Percentiles rank a stretch among this genome's conserved stretches.
Conservation (phyloP, 495 filamentous ascomycete genomes). For the Bombardia bombarda region DNA sequence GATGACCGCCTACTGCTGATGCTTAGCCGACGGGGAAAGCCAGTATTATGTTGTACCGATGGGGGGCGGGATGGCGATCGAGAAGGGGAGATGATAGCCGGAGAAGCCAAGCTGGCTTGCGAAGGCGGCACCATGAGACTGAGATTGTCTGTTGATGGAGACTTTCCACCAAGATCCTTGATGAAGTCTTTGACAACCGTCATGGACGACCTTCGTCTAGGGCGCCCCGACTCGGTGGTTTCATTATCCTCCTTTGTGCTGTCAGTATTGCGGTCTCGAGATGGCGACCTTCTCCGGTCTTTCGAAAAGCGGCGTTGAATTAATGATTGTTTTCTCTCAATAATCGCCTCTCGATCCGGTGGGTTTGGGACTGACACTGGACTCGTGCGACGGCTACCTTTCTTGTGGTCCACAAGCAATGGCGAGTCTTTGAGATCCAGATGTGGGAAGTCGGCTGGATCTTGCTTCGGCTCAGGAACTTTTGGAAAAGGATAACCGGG, state of each 20-base stretch:
- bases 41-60: conserved; percentile 25
- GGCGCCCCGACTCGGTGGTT: conserved; percentile 9
- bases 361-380: conserved; percentile 5
- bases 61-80: conserved; percentile 38
- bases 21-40: conserved; percentile 32
- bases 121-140: conserved; percentile 17
- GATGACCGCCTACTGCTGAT: conserved; percentile 40
- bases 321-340: conserved; percentile 21
- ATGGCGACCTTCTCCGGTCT: conserved; percentile 17
- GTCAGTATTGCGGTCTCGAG: conserved; percentile 21
- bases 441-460: conserved; percentile 31
- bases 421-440: conserved; percentile 64
- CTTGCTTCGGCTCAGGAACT: conserved; percentile 33
- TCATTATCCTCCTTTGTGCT: conserved; percentile 11
- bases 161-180: conserved; percentile 33
- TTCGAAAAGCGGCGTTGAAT: conserved; percentile 30
- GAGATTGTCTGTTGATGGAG: conserved; percentile 33
- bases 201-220: conserved; percentile 38
- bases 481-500: conserved; percentile 34
- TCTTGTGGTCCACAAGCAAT: conserved; percentile 62
- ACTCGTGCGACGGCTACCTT: conserved; percentile 18
- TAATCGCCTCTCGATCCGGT: conserved; percentile 9
- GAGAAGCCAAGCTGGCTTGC: conserved; percentile 15
- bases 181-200: conserved; percentile 46
- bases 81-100: conserved; percentile 15